A percentile compares a stretch with the other conserved stretches of the same genome.
Conservation (phyloP, 2,329 filamentous ascomycete species). For the Trichoderma sp. region DNA sequence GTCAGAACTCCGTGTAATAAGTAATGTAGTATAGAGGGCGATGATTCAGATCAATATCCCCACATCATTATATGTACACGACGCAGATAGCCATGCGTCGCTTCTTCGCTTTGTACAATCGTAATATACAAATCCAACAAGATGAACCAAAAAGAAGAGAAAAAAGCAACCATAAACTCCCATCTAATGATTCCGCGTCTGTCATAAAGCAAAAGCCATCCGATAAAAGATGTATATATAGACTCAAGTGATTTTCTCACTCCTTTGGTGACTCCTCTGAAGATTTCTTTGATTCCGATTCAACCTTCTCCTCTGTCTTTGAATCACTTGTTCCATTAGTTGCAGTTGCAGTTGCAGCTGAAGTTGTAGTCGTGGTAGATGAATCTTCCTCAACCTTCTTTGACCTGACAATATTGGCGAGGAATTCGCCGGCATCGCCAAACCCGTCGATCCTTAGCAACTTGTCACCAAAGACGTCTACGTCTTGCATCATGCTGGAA, state of each 20-base stretch:
- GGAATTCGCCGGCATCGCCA: conserved; percentile 66
- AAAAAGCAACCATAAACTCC: conserved; percentile 3
- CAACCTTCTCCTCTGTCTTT: conserved; percentile 22
- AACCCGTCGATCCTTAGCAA: conserved; percentile 78
- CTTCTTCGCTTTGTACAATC: not conserved
- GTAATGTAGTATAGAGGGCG: not conserved
- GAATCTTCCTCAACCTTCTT: conserved; percentile 47
- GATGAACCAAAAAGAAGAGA: not conserved
- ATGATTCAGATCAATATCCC: not conserved
- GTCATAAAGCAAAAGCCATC: not conserved
- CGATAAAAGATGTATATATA: not conserved
- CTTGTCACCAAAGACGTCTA: conserved; percentile 68
- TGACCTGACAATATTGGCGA: conserved; percentile 62
- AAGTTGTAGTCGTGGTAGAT: not conserved
- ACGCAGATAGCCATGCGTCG: not conserved
- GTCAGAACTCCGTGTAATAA: not conserved
- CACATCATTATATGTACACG: conserved; percentile 2
- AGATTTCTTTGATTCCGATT: conserved; percentile 21
- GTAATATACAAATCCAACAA: conserved; percentile 5
- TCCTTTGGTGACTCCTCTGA: conserved; percentile 13
- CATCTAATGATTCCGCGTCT: conserved; percentile 14
- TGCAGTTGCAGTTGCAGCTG: not conserved
- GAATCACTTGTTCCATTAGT: conserved; percentile 21
- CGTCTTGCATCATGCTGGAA: conserved; percentile 70
- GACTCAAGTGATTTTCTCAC: not conserved